Conservation (phyloP, 2,329 filamentous ascomycete genomes). For the Raffaelea ambrosiae region DNA sequence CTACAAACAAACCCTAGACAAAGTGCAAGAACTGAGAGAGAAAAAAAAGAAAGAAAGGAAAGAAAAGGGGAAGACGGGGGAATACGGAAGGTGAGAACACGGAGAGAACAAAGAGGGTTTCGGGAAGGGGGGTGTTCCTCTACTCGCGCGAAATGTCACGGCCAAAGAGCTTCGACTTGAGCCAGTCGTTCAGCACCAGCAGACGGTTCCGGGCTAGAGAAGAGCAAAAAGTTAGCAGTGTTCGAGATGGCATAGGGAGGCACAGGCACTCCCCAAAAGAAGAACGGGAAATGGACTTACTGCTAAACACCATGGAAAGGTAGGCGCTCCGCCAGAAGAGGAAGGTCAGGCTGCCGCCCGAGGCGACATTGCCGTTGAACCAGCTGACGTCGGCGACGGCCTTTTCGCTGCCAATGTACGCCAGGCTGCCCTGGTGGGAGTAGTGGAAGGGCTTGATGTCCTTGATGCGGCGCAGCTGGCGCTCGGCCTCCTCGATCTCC, state of each 20-base stretch:
- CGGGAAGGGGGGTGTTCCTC: slow-evolving; percentile 10
- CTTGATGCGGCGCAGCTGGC: slow-evolving; percentile 79
- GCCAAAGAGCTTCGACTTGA: slow-evolving; percentile 94
- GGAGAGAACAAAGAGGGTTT: neutral
- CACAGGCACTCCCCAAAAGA: no score
- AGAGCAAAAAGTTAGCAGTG: neutral
- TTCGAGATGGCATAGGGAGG: slow-evolving; percentile 6
- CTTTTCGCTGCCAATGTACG: slow-evolving; percentile 95
- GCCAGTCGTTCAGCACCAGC: slow-evolving; percentile 87
- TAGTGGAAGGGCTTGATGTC: slow-evolving; percentile 97
- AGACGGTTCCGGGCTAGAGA: slow-evolving; percentile 78
- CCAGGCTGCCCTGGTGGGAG: slow-evolving; percentile 91
- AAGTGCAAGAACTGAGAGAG: neutral
- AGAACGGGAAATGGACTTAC: slow-evolving; percentile 50
- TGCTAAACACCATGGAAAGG: slow-evolving; percentile 99
- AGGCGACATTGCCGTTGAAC: slow-evolving; percentile 94
- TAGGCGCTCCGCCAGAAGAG: slow-evolving; percentile 98
- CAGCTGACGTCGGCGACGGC: slow-evolving; percentile 95
- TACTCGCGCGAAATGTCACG: slow-evolving; percentile 87
- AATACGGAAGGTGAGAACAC: neutral
- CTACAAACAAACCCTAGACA: no score
- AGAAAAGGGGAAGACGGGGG: neutral
- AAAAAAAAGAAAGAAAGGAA: neutral
- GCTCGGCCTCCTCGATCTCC: slow-evolving; percentile 81
- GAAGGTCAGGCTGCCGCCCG: slow-evolving; percentile 88